Base-by-base conservation (phyloP, 176 grass and related monocot genomes). In the Carex parvula region DNA sequence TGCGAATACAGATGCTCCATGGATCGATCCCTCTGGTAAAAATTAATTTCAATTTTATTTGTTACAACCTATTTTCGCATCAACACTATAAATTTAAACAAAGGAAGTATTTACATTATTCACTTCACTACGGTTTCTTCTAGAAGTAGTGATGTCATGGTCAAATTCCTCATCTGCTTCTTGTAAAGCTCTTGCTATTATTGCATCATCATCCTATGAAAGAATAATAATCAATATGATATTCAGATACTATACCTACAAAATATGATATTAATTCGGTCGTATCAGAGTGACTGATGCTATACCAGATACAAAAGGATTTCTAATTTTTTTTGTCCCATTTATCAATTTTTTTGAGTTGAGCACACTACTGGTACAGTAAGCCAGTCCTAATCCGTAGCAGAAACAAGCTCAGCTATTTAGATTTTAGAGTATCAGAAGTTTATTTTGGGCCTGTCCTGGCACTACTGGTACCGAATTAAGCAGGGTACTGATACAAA, bases 111-210 rank as follows among this genome's bases (percentile, higher is more conserved):
- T 78, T 66, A 70, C 53, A 79, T 63, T 35, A 78, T 79, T 64
- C 61, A 72, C 26, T 52, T 41, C 52, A 64, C 11, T 44, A 76
- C 14, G 14, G 26, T 64, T 75, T 74, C 70, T 74, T 54, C 71
- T 53, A 54, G 24, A 30, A 75, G 71, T 48, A 55, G 72, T 61
- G 18, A 87, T 48, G 22, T 82, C 41, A 24, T n/a, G 60, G 12
- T 52, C 35, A 83, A 66, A 39, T 61, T 81, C 84, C 22, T 56
- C 79, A 70, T 92, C 86, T 55, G 87, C 88, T 57, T 88, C 86
- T 73, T 93, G 92, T 69, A 91, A 82, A 70, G 87, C 88, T 89
- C 87, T 88, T 69, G 92, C 95, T 83, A 94, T 85, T 77, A 77
- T 84, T 3, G 84, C 59, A 88, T 94, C 59, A 88, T 93, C 89